Evolutionary conservation across 345 rosid species (phyloP).

Genomic region (Eucalyptus regnans): DNA sequence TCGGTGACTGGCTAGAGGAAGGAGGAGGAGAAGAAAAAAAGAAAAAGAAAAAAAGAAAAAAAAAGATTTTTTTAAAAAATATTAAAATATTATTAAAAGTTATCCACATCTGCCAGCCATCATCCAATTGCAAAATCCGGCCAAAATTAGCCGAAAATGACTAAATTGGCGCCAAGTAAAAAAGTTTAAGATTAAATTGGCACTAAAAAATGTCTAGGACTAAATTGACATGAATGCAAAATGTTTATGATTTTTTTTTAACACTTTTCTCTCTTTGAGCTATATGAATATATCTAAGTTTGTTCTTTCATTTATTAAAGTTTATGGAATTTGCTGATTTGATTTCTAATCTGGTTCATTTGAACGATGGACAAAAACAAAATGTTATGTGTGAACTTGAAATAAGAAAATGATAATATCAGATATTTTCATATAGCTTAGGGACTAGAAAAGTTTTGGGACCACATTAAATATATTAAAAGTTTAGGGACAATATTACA

Average conservation of each 20-base stretch:
- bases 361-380: not conserved
- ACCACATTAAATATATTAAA: too few species aligned
- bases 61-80: too few species aligned
- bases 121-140: accelerated
- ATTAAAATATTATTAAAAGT: too few species aligned
- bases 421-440: not conserved
- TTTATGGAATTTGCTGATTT: not conserved
- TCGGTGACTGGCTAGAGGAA: accelerated
- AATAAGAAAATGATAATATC: not conserved
- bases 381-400: not conserved
- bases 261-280: not conserved
- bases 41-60: too few species aligned
- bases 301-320: not conserved
- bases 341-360: not conserved
- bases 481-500: too few species aligned
- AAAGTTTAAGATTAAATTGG: too few species aligned
- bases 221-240: too few species aligned
- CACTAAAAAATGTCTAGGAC: accelerated
- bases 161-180: too few species aligned
- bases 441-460: too few species aligned
- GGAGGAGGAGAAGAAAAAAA: too few species aligned
- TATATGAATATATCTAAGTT: not conserved
- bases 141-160: too few species aligned
- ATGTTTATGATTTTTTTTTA: too few species aligned
- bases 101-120: accelerated